Percentiles rank a stretch among this genome's conserved stretches.
These are phyloP conservation scores for Globisporangium parvum DNA, from an alignment of 352 stramenopile genomes.

Conservation along the genomic window DNA sequence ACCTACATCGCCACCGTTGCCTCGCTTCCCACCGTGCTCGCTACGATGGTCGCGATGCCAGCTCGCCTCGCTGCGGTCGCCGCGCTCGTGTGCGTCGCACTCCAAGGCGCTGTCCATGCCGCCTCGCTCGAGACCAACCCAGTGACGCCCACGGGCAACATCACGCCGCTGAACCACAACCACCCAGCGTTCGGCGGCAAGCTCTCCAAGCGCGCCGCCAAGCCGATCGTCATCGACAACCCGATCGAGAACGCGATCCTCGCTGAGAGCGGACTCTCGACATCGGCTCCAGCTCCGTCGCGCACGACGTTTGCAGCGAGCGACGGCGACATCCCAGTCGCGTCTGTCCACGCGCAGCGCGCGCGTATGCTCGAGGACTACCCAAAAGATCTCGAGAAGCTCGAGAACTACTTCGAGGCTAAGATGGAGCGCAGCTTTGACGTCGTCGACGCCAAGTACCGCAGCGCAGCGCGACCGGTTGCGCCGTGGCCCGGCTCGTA, in stretches of 20 bases:
- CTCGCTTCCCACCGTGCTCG: too few species aligned
- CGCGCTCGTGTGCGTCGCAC: constrained; percentile 2
- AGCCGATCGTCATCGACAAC: constrained; percentile 7
- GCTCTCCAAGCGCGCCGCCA: neutral
- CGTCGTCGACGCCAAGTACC: constrained; percentile 19
- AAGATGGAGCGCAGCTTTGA: constrained; percentile 22
- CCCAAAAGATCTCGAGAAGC: constrained; percentile 27
- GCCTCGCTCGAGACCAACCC: constrained; percentile 19
- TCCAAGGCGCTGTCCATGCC: constrained; percentile 2
- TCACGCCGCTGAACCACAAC: constrained; percentile 22
- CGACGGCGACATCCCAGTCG: neutral
- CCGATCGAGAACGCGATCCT: neutral
- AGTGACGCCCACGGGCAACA: constrained; percentile 12
- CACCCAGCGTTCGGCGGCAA: constrained; percentile 33
- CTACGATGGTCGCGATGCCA: too few species aligned
- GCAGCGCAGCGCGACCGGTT: constrained; percentile 6
- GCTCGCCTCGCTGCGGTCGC: too few species aligned
- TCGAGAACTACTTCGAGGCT: constrained; percentile 29
- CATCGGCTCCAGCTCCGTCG: neutral
- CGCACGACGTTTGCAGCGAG: too few species aligned
- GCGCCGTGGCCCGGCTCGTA: constrained; percentile 51
- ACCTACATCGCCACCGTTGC: too few species aligned
- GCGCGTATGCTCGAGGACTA: constrained; percentile 4
- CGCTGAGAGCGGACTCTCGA: constrained; percentile 1
- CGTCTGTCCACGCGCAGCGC: neutral